Conservation (phyloP, 2,329 filamentous ascomycete genomes). For the Diplodia corticola region DNA sequence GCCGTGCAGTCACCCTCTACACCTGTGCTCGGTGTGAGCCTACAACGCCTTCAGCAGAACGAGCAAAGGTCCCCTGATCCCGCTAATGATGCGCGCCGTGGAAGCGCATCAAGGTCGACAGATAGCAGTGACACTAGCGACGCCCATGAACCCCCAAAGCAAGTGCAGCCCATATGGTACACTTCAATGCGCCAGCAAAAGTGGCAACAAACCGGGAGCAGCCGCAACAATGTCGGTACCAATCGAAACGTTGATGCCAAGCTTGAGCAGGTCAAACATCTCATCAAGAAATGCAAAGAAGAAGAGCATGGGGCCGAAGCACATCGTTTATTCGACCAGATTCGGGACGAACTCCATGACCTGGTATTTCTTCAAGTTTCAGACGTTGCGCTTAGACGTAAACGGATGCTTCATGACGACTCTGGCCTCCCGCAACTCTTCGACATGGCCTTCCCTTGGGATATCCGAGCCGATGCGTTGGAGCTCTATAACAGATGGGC, state of each 20-base stretch:
- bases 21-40: not conserved
- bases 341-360: slow-evolving; percentile 42
- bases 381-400: slow-evolving; percentile 35
- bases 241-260: not conserved
- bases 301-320: not conserved
- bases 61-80: not conserved
- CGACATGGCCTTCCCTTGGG: slow-evolving; percentile 43
- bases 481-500: slow-evolving; percentile 51
- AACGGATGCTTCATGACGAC: slow-evolving; percentile 39
- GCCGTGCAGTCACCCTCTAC: not conserved
- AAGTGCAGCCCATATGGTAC: not conserved
- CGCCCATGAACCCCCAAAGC: not conserved
- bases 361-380: slow-evolving; percentile 41
- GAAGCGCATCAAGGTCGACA: not conserved
- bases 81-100: not conserved
- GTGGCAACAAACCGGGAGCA: not conserved
- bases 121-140: not conserved
- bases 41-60: not conserved
- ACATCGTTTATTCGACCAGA: slow-evolving; percentile 30
- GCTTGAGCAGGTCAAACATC: not conserved
- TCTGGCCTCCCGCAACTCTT: slow-evolving; percentile 47
- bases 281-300: not conserved
- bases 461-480: slow-evolving; percentile 50
- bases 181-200: not conserved
- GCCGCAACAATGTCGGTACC: not conserved